Evolutionary conservation across 306 rosid species (phyloP), one percentile per base, ranked within the genome.

Genomic region (Elaeagnus macrophylla): DNA sequence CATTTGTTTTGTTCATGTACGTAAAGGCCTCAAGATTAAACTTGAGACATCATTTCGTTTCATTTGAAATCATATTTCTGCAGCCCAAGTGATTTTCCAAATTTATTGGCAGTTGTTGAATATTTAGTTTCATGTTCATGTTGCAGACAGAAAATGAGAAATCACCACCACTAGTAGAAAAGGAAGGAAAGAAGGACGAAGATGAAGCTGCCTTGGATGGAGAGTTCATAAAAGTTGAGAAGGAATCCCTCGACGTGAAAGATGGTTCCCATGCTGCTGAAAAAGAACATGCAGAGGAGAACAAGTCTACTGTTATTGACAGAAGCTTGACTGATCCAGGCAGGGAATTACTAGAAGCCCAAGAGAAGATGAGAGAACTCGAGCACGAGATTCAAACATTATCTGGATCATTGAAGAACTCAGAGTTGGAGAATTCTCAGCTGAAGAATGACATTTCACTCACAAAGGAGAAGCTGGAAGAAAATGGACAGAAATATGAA

Each of bases 141-240:
- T 64, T 64, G 51, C 78, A 87, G 99, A 74, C 42, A 51, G 37
- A 70, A 56, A 82, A 82, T 53, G 87, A 83, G 38, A 83, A 62
- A 39, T 32, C 60, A 62, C 64, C 67, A 36, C 40, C 56, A 25
- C 32, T 25, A 54, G 78, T 56, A 13, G 69, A 1, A 18, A 74
- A 67, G 9, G 85, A 70, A 64, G 66, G 50, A 52, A 87, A 77
- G 82, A 91, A 73, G 61, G 96, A 91, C 57, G 95, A 84, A 53
- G 99, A 91, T 66, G 95, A 90, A 45, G 79, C 78, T 56, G 72
- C 80, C 54, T 73, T 85, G 7, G 99, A 84, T 66, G 99, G 94
- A 32, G 99, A 87, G 63, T 91, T 91, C 76, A 84, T 91, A 15
- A 91, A 91, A 75, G 87, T 91, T 59, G 99, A 91, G 76, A 91